A percentile compares a stretch with the other conserved stretches of the same genome.
phyloP scores from a whole-genome alignment of 495 filamentous ascomycete species.

The Aspergillus leporis region DNA sequence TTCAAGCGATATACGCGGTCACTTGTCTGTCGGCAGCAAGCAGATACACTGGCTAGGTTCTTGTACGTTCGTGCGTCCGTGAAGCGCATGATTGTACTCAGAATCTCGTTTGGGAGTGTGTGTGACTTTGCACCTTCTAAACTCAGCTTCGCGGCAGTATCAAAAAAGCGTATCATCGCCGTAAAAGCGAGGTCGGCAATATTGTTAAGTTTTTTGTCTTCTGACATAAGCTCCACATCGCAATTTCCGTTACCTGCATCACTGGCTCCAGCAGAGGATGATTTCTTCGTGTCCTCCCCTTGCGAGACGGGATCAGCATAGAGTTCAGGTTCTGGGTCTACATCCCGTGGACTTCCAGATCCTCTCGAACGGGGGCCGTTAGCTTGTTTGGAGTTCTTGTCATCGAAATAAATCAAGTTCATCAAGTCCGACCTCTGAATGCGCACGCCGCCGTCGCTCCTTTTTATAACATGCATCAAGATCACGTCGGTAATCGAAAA shows the following conservation, averaged over 20 bases:
- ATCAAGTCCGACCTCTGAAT: constrained; percentile 15
- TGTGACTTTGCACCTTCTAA: constrained; percentile 7
- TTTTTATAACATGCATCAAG: constrained; percentile 11
- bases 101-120: constrained; percentile 18
- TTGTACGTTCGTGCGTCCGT: constrained; percentile 18
- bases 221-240: background rate
- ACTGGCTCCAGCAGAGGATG: background rate
- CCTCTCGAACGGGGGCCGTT: constrained; percentile 15
- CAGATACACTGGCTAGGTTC: constrained; percentile 12
- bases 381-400: constrained; percentile 10
- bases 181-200: background rate
- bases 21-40: constrained; percentile 13
- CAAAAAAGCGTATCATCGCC: constrained; percentile 17
- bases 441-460: constrained; percentile 2
- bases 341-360: background rate
- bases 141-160: constrained; percentile 8
- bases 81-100: constrained; percentile 18
- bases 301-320: background rate
- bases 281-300: background rate
- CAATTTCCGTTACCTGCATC: background rate
- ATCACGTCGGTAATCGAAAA: constrained; percentile 23
- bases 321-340: background rate
- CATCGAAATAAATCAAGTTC: constrained; percentile 16
- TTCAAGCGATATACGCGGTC: constrained; percentile 14
- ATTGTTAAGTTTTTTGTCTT: background rate